Percentiles rank a stretch among this genome's conserved stretches.
Evolutionary conservation across 2,329 filamentous ascomycete genomes (phyloP).

Genomic region (Didymella pomorum): DNA sequence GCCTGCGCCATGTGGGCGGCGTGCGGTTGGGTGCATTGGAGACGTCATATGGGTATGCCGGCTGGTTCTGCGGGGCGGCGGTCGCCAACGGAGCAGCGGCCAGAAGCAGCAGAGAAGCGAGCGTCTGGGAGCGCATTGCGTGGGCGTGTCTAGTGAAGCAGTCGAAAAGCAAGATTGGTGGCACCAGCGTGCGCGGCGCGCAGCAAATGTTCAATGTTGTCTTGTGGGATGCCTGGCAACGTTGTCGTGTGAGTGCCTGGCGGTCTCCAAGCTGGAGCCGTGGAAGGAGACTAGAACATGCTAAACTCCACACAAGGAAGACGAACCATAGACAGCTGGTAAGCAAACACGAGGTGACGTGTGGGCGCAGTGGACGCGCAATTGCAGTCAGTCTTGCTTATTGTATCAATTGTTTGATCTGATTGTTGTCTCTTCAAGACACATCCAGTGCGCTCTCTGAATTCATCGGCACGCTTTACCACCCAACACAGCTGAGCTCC

Average conservation of each 20-base stretch:
- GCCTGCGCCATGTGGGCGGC: constrained; percentile 46
- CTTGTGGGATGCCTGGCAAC: neutral
- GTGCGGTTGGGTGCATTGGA: constrained; percentile 25
- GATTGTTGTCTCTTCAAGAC: neutral
- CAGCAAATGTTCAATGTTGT: neutral
- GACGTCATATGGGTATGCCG: constrained; percentile 24
- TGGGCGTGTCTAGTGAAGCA: neutral
- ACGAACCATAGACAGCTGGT: neutral
- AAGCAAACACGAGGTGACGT: neutral
- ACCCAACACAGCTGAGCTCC: no score
- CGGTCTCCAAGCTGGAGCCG: neutral
- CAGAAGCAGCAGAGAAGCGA: constrained; percentile 43
- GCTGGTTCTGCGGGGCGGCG: constrained; percentile 43
- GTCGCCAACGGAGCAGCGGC: constrained; percentile 32
- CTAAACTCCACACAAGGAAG: neutral
- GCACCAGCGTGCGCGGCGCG: constrained; percentile 3
- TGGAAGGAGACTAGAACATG: constrained; percentile 1
- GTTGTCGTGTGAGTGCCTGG: constrained; percentile 1
- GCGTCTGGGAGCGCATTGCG: constrained; percentile 42
- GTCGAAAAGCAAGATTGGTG: neutral
- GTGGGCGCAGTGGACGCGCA: no score
- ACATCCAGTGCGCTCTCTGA: no score
- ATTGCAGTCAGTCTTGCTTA: no score
- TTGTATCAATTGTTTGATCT: neutral
- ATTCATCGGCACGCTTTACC: no score